Conservation (phyloP, 2,329 filamentous ascomycete species). For the Taxawa tesnikishii region DNA sequence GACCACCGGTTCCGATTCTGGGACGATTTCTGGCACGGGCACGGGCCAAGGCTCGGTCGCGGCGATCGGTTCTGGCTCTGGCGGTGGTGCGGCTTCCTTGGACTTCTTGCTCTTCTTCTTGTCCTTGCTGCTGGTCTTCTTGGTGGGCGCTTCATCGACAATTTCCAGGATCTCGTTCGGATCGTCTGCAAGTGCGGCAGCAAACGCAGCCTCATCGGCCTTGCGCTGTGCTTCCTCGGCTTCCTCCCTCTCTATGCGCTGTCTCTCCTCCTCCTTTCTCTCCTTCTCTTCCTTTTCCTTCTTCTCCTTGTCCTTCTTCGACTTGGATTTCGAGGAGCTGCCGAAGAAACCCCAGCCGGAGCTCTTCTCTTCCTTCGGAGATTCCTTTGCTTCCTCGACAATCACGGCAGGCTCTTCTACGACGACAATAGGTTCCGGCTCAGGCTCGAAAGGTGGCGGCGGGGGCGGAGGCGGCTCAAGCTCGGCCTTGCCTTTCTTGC, state of each 20-base stretch:
- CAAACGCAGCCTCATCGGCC: constrained; percentile 22
- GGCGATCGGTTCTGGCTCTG: too few species aligned
- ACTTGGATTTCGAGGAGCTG: constrained; percentile 25
- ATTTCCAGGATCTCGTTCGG: constrained; percentile 20
- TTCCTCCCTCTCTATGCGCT: constrained; percentile 32
- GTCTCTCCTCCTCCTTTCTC: constrained; percentile 29
- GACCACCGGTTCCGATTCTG: constrained; percentile 6
- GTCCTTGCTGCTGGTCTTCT: constrained; percentile 16
- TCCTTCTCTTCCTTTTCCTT: constrained; percentile 30
- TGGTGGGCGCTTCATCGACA: constrained; percentile 14
- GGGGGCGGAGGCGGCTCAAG: constrained; percentile 18
- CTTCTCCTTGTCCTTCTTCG: constrained; percentile 20
- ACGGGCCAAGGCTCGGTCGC: constrained; percentile 9
- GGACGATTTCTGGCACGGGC: constrained; percentile 4
- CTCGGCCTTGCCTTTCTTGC: constrained; percentile 37
- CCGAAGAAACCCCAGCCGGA: constrained; percentile 20
- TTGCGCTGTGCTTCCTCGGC: constrained; percentile 19
- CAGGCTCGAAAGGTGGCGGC: constrained; percentile 6
- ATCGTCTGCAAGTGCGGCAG: constrained; percentile 21
- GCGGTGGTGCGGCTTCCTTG: constrained; percentile 20
- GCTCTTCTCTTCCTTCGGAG: constrained; percentile 27
- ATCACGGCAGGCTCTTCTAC: constrained; percentile 7
- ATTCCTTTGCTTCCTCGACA: constrained; percentile 16
- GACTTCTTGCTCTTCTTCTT: constrained; percentile 21
- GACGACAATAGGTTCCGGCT: constrained; percentile 1